Conservation (phyloP, 371 early-diverging fungal species). For the Coemansia sp. region DNA sequence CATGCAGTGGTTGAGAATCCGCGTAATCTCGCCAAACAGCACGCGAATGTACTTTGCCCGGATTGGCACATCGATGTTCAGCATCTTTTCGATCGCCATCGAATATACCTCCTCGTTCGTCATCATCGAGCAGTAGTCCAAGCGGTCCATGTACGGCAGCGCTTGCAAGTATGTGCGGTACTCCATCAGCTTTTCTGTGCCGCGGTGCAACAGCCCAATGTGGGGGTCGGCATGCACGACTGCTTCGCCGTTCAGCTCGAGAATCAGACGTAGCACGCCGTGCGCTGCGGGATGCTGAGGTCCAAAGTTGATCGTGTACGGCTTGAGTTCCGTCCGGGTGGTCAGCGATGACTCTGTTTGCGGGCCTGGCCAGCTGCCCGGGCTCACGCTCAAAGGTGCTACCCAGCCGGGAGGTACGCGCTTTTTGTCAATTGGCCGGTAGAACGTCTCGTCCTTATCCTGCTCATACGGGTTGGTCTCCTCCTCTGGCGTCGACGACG, state of each 20-base stretch:
- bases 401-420: constrained; percentile 41
- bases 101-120: constrained; percentile 92
- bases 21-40: constrained; percentile 96
- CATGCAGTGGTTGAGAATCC: constrained; percentile 97
- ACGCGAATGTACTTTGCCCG: constrained; percentile 97
- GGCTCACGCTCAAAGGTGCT: constrained; percentile 38
- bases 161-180: constrained; percentile 98
- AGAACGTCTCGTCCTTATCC: constrained; percentile 35
- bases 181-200: constrained; percentile 98
- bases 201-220: constrained; percentile 95
- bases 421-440: constrained; percentile 23
- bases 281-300: constrained; percentile 99
- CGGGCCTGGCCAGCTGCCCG: constrained; percentile 45
- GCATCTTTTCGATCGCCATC: constrained; percentile 93
- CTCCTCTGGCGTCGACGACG: constrained; percentile 1
- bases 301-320: constrained; percentile 91
- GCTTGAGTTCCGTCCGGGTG: constrained; percentile 41
- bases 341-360: constrained; percentile 29
- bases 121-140: constrained; percentile 99
- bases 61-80: constrained; percentile 93
- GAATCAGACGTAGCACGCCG: constrained; percentile 96
- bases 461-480: constrained; percentile 1
- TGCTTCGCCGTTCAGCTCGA: constrained; percentile 92
- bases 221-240: constrained; percentile 95
- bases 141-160: constrained; percentile 96